Base-by-base conservation (phyloP, 169 alveolate genomes). In the Plasmodium malariae region DNA sequence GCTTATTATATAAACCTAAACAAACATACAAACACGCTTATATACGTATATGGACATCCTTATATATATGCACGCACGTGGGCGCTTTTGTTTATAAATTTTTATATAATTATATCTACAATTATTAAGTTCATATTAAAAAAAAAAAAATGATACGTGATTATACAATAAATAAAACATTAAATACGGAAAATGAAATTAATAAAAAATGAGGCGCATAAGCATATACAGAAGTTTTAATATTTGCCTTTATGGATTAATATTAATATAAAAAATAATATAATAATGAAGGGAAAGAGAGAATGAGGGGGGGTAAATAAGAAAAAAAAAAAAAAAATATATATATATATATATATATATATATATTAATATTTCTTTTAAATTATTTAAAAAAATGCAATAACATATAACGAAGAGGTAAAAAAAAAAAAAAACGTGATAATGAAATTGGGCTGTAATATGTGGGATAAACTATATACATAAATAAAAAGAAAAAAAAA, bases 81-180 rank as follows among this genome's bases (percentile, higher is more conserved):
- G n/a, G 9, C 51, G 9, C 9, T 40, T 9, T n/a, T n/a, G n/a
- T n/a, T n/a, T n/a, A n/a, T n/a, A n/a, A n/a, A n/a, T n/a, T n/a
- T n/a, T n/a, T n/a, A n/a, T n/a, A n/a, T n/a, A n/a, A 9, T 5
- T 40, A 9, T 40, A 40, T 40, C 5, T 40, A 36, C 17, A 21
- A 28, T 36, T 67, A 67, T 26, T n/a, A n/a, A n/a, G 60, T 37
- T 67, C 43, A 67, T 49, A 67, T 67, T 67, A 32, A 67, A 67
- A 67, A 67, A 67, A 67, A 67, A 67, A 67, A 24, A n/a, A n/a
- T n/a, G n/a, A n/a, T n/a, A n/a, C n/a, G n/a, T n/a, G n/a, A n/a
- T n/a, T n/a, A n/a, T n/a, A n/a, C n/a, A n/a, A n/a, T n/a, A n/a
- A n/a, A n/a, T n/a, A n/a, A n/a, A n/a, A n/a, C n/a, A n/a, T n/a